phyloP scores from a whole-genome alignment of 305 asterid genomes.

The Fraxinus xanthoxyloides region DNA sequence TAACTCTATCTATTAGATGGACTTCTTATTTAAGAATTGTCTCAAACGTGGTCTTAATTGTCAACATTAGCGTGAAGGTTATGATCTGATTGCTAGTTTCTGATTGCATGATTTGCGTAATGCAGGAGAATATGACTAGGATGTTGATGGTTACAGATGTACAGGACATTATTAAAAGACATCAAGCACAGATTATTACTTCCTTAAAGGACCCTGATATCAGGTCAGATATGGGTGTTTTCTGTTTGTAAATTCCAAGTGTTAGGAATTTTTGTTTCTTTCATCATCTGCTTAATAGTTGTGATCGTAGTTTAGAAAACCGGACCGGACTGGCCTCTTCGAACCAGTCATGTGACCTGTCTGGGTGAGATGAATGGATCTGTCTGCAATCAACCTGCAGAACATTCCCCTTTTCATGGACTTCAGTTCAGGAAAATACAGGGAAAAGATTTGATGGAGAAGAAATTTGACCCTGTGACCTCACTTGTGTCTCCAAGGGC shows the following conservation, averaged over 20 bases:
- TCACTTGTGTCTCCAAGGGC: neutral
- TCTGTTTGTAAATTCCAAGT: slow-evolving; percentile 11
- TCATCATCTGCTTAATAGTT: neutral
- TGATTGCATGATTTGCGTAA: slow-evolving; percentile 35
- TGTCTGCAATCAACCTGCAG: neutral
- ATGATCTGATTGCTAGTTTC: slow-evolving; percentile 20
- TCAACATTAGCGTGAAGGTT: neutral
- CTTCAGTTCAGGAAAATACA: neutral
- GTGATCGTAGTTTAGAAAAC: neutral
- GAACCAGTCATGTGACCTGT: neutral
- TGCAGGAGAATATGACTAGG: slow-evolving; percentile 99
- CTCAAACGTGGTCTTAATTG: neutral
- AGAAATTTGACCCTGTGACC: neutral
- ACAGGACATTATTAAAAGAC: slow-evolving; percentile 95
- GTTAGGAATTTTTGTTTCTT: neutral
- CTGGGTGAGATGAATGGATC: neutral
- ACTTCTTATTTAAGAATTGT: neutral
- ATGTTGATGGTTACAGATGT: slow-evolving; percentile 99
- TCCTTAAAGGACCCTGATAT: slow-evolving; percentile 99
- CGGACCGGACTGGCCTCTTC: neutral
- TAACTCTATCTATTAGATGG: neutral
- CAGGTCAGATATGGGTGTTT: slow-evolving; percentile 55
- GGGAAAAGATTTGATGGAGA: slow-evolving; percentile 1
- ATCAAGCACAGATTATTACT: slow-evolving; percentile 98
- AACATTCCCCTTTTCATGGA: neutral